phyloP scores from a whole-genome alignment of 176 grass and related monocot genomes.

The Oryza australiensis region DNA sequence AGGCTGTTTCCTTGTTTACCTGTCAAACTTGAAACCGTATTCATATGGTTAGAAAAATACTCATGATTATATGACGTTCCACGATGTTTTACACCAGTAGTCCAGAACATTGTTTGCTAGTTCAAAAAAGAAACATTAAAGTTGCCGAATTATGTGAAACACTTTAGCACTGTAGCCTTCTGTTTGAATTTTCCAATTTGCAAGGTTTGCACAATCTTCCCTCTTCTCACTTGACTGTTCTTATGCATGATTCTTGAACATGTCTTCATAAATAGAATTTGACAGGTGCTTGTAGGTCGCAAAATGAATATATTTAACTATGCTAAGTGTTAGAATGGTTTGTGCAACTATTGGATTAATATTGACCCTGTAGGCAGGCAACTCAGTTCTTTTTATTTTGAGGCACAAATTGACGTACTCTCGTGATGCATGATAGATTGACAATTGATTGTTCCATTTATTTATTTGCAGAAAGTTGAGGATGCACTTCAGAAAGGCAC shows the following conservation, averaged over 20 bases:
- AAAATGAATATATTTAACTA: conserved; percentile 4
- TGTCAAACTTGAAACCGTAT: neutral
- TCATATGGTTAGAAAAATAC: neutral
- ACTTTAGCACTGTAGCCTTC: too few relatives aligned
- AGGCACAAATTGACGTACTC: neutral
- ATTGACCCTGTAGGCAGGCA: neutral
- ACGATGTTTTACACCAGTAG: neutral
- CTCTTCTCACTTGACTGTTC: neutral
- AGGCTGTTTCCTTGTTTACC: neutral
- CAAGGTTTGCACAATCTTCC: neutral
- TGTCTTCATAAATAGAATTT: neutral
- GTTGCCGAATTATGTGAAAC: neutral
- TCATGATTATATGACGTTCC: neutral
- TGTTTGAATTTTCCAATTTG: too few relatives aligned
- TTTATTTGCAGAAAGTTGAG: conserved; percentile 72
- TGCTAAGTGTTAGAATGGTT: neutral
- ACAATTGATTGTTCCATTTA: neutral
- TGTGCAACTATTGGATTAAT: neutral
- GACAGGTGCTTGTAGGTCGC: neutral
- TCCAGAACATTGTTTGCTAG: neutral
- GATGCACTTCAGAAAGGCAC: conserved; percentile 67
- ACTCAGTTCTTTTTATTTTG: neutral
- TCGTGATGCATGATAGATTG: neutral
- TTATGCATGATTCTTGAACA: conserved; percentile 10
- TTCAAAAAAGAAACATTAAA: neutral